phyloP scores from a whole-genome alignment of 352 stramenopile genomes.

The Halophytophthora batemanensis region DNA sequence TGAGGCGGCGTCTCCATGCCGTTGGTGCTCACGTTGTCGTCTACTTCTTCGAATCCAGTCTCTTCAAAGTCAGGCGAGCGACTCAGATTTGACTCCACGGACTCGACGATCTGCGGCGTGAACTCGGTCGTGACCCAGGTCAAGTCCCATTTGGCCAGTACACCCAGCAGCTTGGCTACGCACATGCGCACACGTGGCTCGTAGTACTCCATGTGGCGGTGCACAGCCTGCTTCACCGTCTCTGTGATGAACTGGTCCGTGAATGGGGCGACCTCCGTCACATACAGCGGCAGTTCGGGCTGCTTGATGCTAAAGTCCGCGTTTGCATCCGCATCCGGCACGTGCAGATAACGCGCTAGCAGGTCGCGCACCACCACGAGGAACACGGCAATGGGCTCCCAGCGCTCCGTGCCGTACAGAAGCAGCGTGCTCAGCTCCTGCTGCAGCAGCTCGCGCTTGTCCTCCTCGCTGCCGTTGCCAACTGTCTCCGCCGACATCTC shows the following conservation, averaged over 20 bases:
- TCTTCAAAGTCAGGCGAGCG: constrained; percentile 81
- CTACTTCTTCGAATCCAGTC: constrained; percentile 64
- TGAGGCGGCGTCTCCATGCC: constrained; percentile 69
- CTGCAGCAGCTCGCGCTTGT: constrained; percentile 37
- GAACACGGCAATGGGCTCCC: constrained; percentile 73
- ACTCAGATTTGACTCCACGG: constrained; percentile 66
- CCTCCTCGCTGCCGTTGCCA: constrained; percentile 6
- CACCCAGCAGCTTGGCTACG: constrained; percentile 69
- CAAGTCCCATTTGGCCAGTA: constrained; percentile 61
- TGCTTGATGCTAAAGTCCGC: constrained; percentile 28
- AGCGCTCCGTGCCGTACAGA: constrained; percentile 54
- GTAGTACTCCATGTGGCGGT: constrained; percentile 79
- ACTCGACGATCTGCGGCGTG: constrained; percentile 68
- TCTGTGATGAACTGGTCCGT: constrained; percentile 43
- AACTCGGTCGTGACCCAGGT: constrained; percentile 60
- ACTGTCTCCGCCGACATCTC: neutral
- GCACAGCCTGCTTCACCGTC: constrained; percentile 32
- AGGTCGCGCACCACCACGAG: constrained; percentile 56
- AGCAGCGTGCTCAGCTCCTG: constrained; percentile 52
- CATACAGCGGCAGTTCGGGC: constrained; percentile 13
- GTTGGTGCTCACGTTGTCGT: constrained; percentile 82
- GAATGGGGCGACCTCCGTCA: constrained; percentile 24
- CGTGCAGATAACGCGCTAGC: constrained; percentile 29
- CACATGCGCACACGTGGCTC: constrained; percentile 81
- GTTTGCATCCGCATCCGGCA: constrained; percentile 27